Percentiles rank a stretch among this genome's conserved stretches.
phyloP scores from a whole-genome alignment of 441 rosid genomes.

The Adansonia grandidieri region DNA sequence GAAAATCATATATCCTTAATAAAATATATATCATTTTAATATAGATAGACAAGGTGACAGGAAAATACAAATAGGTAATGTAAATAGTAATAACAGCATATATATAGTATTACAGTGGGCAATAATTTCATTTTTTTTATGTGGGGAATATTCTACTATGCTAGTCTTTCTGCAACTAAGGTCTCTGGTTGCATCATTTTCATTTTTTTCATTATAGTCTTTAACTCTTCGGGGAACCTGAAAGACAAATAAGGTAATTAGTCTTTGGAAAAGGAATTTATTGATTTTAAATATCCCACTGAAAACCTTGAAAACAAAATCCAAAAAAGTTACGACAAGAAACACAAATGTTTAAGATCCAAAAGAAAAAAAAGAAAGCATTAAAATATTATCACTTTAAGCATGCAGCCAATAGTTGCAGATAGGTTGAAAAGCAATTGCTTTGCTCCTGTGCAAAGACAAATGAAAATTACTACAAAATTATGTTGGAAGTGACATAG shows the following conservation, averaged over 20 bases:
- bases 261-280: not conserved
- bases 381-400: conserved; percentile 9
- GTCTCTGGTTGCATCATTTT: not conserved
- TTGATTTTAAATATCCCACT: not conserved
- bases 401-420: conserved; percentile 17
- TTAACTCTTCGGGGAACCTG: not conserved
- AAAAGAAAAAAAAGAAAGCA: not conserved
- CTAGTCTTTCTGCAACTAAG: not conserved
- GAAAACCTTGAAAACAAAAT: conserved; percentile 1
- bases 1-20: not conserved
- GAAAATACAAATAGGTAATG: not conserved
- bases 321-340: not conserved
- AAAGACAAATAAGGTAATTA: not conserved
- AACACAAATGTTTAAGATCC: not conserved
- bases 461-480: not conserved
- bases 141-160: not conserved
- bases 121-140: not conserved
- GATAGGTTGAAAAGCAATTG: not conserved
- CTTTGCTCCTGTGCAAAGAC: conserved; percentile 2
- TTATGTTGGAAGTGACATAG: not conserved
- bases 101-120: not conserved
- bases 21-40: not conserved
- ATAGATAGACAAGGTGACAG: not conserved
- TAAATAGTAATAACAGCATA: not conserved
- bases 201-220: not conserved